Conservation (phyloP, 2,329 filamentous ascomycete genomes). For the Magnaporthales sp. region DNA sequence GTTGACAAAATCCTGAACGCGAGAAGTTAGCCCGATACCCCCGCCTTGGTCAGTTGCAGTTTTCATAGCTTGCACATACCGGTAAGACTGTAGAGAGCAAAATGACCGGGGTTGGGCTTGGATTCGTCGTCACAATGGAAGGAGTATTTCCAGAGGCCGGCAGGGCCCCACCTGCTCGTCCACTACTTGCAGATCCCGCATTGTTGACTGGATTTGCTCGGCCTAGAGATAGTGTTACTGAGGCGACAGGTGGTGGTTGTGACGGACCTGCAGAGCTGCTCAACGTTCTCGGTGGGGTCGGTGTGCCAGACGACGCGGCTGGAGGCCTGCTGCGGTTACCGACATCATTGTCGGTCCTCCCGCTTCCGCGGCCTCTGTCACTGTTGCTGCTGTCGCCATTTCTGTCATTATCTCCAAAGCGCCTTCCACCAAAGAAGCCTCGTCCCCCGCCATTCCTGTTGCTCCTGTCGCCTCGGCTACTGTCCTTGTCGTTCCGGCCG, state of each 20-base stretch:
- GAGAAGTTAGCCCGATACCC: not conserved
- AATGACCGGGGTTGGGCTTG: not conserved
- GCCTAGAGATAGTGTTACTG: not conserved
- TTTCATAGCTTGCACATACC: not conserved
- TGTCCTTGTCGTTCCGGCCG: not conserved
- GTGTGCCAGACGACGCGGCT: not conserved
- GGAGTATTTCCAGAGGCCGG: not conserved
- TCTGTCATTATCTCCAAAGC: constrained; percentile 5
- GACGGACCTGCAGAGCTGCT: not conserved
- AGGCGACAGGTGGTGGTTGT: not conserved
- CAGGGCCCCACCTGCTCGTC: not conserved
- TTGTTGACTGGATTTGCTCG: not conserved
- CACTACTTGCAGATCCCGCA: not conserved
- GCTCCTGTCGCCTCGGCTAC: constrained; percentile 3
- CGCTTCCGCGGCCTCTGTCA: not conserved
- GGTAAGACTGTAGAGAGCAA: not conserved
- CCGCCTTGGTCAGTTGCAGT: not conserved
- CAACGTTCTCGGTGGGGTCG: not conserved
- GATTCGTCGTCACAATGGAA: not conserved
- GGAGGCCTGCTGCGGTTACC: constrained; percentile 5
- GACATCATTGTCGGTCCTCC: constrained; percentile 6
- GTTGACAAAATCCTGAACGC: not conserved
- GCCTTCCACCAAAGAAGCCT: constrained; percentile 7
- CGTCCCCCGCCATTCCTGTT: constrained; percentile 7
- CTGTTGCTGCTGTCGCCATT: not conserved